Percentiles rank a stretch among this genome's conserved stretches.
Conservation (phyloP, 495 filamentous ascomycete genomes). For the Penicillium flavigenum region DNA sequence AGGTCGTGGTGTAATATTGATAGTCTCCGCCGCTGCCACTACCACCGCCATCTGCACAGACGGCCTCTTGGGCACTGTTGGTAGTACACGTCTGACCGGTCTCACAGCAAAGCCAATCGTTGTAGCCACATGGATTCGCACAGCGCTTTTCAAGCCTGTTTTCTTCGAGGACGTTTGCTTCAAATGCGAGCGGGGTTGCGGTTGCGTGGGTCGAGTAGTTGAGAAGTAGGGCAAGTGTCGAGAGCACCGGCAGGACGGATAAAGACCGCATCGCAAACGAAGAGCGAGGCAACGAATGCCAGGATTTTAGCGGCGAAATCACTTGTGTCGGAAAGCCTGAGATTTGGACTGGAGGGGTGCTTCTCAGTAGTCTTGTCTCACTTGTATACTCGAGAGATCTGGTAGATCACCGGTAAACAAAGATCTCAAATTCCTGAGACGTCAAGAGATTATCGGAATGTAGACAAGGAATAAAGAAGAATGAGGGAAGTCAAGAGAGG, state of each 20-base stretch:
- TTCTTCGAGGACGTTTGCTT: conserved; percentile 35
- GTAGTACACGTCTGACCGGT: conserved; percentile 61
- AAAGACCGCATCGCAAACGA: conserved; percentile 34
- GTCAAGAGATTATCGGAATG: conserved; percentile 15
- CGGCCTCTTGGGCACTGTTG: conserved; percentile 53
- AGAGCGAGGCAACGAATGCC: conserved; percentile 12
- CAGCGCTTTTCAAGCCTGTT: conserved; percentile 50
- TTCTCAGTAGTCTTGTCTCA: conserved; percentile 4
- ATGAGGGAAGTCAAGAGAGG: conserved; percentile 17
- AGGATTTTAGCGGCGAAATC: conserved; percentile 1
- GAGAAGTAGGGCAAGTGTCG: conserved; percentile 31
- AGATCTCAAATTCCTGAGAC: conserved; percentile 8
- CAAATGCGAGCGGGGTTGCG: conserved; percentile 39
- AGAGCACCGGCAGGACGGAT: conserved; percentile 27
- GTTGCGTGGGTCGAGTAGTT: conserved; percentile 25
- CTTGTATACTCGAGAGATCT: conserved; percentile 7
- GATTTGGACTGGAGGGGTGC: conserved; percentile 6
- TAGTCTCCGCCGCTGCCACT: conserved; percentile 26
- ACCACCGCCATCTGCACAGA: conserved; percentile 45
- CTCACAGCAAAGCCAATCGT: conserved; percentile 66
- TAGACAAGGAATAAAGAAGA: conserved; percentile 17
- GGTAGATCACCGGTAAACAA: conserved; percentile 3
- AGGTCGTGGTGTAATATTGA: conserved; percentile 71
- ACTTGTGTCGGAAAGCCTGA: conserved; percentile 1
- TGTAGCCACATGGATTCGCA: conserved; percentile 64